These are phyloP conservation scores for Talaromyces piceae DNA, from an alignment of 2,329 filamentous ascomycete species.

Conservation along the genomic window DNA sequence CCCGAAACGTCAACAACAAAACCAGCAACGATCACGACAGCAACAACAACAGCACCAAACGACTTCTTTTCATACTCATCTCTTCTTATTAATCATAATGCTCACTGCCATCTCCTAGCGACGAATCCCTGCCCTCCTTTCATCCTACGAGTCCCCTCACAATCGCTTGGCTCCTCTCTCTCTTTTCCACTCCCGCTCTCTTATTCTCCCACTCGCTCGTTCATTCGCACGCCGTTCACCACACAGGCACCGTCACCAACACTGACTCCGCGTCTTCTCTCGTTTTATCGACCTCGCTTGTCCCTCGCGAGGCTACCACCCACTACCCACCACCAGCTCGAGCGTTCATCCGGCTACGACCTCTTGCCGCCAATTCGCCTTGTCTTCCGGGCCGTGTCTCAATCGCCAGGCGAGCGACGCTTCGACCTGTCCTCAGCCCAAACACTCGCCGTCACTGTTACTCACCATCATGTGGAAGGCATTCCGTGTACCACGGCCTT, in stretches of 20 bases:
- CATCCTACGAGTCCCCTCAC: background rate
- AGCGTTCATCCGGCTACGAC: background rate
- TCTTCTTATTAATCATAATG: background rate
- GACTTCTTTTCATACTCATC: no score
- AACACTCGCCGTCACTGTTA: background rate
- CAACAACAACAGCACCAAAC: background rate
- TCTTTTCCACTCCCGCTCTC: background rate
- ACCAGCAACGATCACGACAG: background rate
- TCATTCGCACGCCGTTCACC: background rate
- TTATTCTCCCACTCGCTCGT: background rate
- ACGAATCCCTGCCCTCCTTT: background rate
- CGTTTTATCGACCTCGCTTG: no score
- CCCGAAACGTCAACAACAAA: no score
- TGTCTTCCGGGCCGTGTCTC: background rate
- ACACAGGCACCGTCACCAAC: no score
- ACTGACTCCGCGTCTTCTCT: no score
- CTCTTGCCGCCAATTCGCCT: background rate
- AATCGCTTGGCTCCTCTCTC: background rate
- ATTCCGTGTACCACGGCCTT: constrained; percentile 13
- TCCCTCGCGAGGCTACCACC: background rate
- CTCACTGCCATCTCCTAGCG: background rate
- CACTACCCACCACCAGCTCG: background rate
- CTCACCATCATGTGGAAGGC: constrained; percentile 9
- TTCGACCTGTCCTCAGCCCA: background rate
- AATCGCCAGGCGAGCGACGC: background rate